Evolutionary conservation across 257 asterid genomes (phyloP), one percentile per base, ranked within the genome.

Genomic region (Ajuga chamaepitys): DNA sequence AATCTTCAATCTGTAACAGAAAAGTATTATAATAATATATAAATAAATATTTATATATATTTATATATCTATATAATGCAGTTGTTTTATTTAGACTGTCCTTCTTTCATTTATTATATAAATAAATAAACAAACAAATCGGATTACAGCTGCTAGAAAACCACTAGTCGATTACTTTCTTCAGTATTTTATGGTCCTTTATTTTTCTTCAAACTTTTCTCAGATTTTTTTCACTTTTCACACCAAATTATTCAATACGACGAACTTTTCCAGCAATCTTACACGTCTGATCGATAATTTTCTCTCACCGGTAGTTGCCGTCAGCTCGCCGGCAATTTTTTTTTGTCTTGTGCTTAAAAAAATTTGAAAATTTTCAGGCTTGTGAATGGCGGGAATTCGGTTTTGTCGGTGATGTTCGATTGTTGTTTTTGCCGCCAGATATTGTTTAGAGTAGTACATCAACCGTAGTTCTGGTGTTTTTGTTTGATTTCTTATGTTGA

Each of bases 331-430:
- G 14, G 1, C 17, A 7, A 13, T n/a, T 16, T 55, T 34, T 13
- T 54, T 28, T 42, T 17, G 12, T 18, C n/a, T 21, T 48, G 30
- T 45, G 16, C 26, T 50, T 47, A 28, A n/a, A 9, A 30, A n/a
- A 8, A 45, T 21, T 28, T 71, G 42, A 54, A 16, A 64, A n/a
- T 40, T 40, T 44, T 54, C 40, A 35, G 1, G 61, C 66, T 61
- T 16, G 38, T 53, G 45, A 45, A 72, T 72, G 83, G 85, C 83
- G 78, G 83, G 88, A 77, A 62, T 56, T 61, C 14, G 57, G 47
- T 18, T 53, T 60, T 53, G 68, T 70, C 66, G 47, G 66, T n/a
- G 62, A 69, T 74, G 60, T 35, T 16, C 9, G 38, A 51, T 55
- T 44, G 5, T 58, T 42, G 51, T 45, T 69, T 64, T 37, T 20